A percentile compares a stretch with the other conserved stretches of the same genome.
Evolutionary conservation across 176 grass and related monocot species (phyloP).

Genomic region (Oryza meyeriana): DNA sequence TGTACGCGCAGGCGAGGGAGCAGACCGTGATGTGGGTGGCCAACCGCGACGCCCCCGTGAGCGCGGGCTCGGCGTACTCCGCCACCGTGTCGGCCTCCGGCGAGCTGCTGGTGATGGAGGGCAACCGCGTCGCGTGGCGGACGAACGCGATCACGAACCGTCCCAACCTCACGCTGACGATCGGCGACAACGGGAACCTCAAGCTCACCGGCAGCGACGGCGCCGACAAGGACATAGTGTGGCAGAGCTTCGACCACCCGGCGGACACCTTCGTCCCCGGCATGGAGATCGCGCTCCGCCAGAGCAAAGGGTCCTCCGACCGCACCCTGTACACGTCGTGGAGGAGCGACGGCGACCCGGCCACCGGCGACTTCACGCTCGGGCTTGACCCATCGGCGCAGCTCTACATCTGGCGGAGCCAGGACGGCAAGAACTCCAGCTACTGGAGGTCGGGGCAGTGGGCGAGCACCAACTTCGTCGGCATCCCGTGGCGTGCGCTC

Average conservation of each 20-base stretch:
- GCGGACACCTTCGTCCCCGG: slow-evolving; percentile 68
- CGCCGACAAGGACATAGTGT: not conserved
- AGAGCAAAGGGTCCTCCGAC: not conserved
- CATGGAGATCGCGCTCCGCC: slow-evolving; percentile 46
- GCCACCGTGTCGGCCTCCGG: slow-evolving; percentile 39
- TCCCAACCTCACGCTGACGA: slow-evolving; percentile 20
- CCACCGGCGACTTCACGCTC: slow-evolving; percentile 51
- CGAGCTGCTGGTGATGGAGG: slow-evolving; percentile 46
- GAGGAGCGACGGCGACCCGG: slow-evolving; percentile 46
- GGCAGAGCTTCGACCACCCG: slow-evolving; percentile 62
- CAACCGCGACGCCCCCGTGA: slow-evolving; percentile 53
- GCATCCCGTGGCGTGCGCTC: slow-evolving; percentile 41
- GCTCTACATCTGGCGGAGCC: slow-evolving; percentile 51
- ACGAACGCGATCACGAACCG: not conserved
- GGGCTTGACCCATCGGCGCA: slow-evolving; percentile 65
- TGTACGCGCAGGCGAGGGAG: slow-evolving; percentile 32
- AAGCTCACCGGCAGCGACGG: slow-evolving; percentile 9
- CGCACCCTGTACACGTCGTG: slow-evolving; percentile 59
- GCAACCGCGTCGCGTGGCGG: slow-evolving; percentile 30
- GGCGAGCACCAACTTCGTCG: slow-evolving; percentile 38
- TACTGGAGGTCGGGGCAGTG: slow-evolving; percentile 54
- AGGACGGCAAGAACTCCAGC: not conserved
- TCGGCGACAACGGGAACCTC: slow-evolving; percentile 44
- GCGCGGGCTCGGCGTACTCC: slow-evolving; percentile 11
- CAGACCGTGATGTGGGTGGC: slow-evolving; percentile 61